Evolutionary conservation across 1,284 basidiomycete species (phyloP), one percentile per base, ranked within the genome.

Genomic region (Ceratobasidium sp.): DNA sequence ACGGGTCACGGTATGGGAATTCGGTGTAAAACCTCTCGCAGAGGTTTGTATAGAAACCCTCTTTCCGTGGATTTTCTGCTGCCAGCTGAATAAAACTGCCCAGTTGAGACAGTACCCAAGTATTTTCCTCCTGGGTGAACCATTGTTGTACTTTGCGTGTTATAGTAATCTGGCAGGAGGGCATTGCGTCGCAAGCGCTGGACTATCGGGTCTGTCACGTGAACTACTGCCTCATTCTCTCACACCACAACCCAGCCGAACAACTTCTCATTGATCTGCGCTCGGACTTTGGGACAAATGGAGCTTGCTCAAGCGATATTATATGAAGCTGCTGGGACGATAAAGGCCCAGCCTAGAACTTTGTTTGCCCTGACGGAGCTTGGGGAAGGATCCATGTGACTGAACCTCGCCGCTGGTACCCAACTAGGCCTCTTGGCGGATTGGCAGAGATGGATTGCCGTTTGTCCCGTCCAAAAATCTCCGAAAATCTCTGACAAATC

Each of bases 231-330:
- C 49, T 27, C 43, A 13, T 19, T 19, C 49, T 22, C n/a, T 24
- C 8, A n/a, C 19, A 51, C 49, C 22, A 51, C 49, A 3, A 51
- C 53, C 24, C 13, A 54, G 9, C 53, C 53, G 53, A 54, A 19
- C 53, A 19, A 54, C 49, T 53, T 53, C 53, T 31, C 16, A 14
- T 3, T 29, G 53, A 54, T 54, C 27, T 27, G 16, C 27, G 8
- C 53, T 54, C 53, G 53, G 53, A 31, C 53, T 54, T 31, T 31
- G 29, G 13, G 53, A 54, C 29, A 54, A 54, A 54, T 54, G 53
- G 53, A 31, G 53, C 27, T 54, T 54, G 53, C 13, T 16, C 27
- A 31, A 29, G 27, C 27, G 29, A 11, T 31, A 27, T 29, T 22
- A 27, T 14, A 27, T 46, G 24, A 54, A 9, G 7, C 27, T 31